These are phyloP conservation scores for Arabidopsis suecica DNA, from an alignment of 345 rosid species.

Conservation along the genomic window DNA sequence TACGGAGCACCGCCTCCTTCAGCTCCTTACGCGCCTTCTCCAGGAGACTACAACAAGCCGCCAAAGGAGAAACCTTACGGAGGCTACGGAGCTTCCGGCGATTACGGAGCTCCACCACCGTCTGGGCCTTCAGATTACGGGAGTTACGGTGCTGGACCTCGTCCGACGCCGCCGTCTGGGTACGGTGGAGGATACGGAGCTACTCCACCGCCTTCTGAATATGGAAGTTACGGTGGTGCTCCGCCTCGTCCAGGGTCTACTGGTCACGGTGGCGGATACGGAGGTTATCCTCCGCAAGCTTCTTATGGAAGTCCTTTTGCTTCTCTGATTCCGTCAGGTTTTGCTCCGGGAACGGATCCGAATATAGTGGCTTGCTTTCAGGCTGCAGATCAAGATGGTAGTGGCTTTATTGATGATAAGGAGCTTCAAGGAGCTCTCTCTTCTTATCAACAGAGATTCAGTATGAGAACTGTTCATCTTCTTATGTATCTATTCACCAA, in stretches of 20 bases:
- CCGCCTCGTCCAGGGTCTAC: constrained; percentile 49
- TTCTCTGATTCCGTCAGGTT: constrained; percentile 73
- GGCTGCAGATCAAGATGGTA: constrained; percentile 83
- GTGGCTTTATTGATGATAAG: constrained; percentile 87
- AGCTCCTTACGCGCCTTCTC: constrained; percentile 51
- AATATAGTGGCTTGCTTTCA: constrained; percentile 77
- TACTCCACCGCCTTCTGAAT: constrained; percentile 41
- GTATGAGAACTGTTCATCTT: constrained; percentile 85
- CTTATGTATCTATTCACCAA: constrained; percentile 87
- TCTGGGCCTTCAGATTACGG: constrained; percentile 33
- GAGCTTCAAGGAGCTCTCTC: constrained; percentile 91
- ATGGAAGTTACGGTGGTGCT: constrained; percentile 55
- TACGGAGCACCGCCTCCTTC: constrained; percentile 54
- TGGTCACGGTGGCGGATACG: constrained; percentile 44
- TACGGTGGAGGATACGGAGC: constrained; percentile 48
- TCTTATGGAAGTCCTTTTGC: constrained; percentile 70
- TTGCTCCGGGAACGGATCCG: constrained; percentile 93
- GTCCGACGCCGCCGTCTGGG: constrained; percentile 39
- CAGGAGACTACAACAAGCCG: constrained; percentile 61
- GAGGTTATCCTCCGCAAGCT: constrained; percentile 45
- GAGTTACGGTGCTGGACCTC: constrained; percentile 46
- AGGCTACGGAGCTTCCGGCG: constrained; percentile 41
- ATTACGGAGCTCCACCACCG: constrained; percentile 47
- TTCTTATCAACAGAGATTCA: constrained; percentile 78
- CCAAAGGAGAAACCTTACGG: constrained; percentile 67